phyloP scores from a whole-genome alignment of 139 green algal species.

The Micractinium conductrix region DNA sequence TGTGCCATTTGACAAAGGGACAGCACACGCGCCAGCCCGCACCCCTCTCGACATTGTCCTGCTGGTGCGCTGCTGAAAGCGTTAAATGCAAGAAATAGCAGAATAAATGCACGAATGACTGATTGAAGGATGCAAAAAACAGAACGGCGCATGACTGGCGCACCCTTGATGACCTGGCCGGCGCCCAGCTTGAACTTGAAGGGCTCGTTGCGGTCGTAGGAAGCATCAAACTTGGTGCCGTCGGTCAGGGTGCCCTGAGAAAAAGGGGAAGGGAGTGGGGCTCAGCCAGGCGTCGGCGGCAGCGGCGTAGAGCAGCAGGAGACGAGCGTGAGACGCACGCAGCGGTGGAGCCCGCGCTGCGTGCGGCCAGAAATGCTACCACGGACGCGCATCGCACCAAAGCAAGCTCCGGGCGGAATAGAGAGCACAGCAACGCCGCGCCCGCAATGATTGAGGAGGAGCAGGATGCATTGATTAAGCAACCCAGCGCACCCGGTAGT shows the following conservation, averaged over 20 bases:
- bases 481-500: slow-evolving; percentile 14
- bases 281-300: neutral
- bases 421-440: neutral
- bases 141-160: too few relatives aligned
- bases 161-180: slow-evolving; percentile 55
- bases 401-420: neutral
- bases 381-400: neutral
- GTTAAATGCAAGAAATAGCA: too few relatives aligned
- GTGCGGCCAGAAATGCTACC: neutral
- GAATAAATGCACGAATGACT: too few relatives aligned
- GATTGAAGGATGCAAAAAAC: too few relatives aligned
- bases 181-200: slow-evolving; percentile 42
- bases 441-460: too few relatives aligned
- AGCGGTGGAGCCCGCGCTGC: too few relatives aligned
- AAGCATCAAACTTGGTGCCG: slow-evolving; percentile 47
- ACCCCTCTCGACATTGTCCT: too few relatives aligned
- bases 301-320: neutral
- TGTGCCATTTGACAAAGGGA: too few relatives aligned
- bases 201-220: slow-evolving; percentile 44
- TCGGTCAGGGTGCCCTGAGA: slow-evolving; percentile 42
- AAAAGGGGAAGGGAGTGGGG: neutral
- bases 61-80: too few relatives aligned
- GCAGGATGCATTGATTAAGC: neutral
- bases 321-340: neutral
- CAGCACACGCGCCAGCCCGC: too few relatives aligned